Percentiles rank a stretch among this genome's conserved stretches.
Conservation (phyloP, 192 early-diverging fungal genomes). For the Coemansia sp. region DNA sequence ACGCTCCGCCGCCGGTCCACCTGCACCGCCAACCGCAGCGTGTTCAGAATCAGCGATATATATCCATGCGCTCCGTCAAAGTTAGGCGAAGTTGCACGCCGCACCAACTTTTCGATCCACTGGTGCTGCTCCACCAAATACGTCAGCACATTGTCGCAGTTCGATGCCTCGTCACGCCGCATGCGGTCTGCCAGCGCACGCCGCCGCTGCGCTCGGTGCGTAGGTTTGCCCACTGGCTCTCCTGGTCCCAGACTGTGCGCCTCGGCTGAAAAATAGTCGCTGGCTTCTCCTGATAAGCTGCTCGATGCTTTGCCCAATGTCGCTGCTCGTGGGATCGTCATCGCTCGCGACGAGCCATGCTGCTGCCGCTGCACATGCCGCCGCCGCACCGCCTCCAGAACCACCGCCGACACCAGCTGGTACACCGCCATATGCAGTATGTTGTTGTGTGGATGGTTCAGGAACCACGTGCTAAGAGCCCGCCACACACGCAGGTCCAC, state of each 20-base stretch:
- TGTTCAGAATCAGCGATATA: constrained; percentile 52
- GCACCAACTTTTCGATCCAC: constrained; percentile 47
- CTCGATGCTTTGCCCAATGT: neutral
- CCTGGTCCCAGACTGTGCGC: neutral
- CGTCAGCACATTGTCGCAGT: constrained; percentile 50
- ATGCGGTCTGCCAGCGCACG: constrained; percentile 44
- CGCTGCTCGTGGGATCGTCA: neutral
- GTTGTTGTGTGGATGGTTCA: constrained; percentile 56
- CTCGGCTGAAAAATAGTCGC: constrained; percentile 12
- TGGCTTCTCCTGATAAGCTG: neutral
- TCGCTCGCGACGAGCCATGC: neutral
- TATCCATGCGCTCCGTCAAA: constrained; percentile 50
- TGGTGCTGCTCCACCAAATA: constrained; percentile 51
- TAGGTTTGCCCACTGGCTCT: constrained; percentile 14
- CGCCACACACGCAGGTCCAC: constrained; percentile 54
- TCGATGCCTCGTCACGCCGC: constrained; percentile 43
- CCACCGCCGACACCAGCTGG: constrained; percentile 39
- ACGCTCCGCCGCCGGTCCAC: constrained; percentile 31
- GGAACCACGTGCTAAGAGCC: constrained; percentile 47
- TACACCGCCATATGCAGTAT: constrained; percentile 44
- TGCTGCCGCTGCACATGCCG: constrained; percentile 26
- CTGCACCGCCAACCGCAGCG: constrained; percentile 49
- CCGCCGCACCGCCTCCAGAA: constrained; percentile 44
- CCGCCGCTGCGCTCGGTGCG: constrained; percentile 24
- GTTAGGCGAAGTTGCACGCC: constrained; percentile 40